A percentile compares a stretch with the other conserved stretches of the same genome.
phyloP scores from a whole-genome alignment of 2,329 filamentous ascomycete species.

The Sporothrix sp. region DNA sequence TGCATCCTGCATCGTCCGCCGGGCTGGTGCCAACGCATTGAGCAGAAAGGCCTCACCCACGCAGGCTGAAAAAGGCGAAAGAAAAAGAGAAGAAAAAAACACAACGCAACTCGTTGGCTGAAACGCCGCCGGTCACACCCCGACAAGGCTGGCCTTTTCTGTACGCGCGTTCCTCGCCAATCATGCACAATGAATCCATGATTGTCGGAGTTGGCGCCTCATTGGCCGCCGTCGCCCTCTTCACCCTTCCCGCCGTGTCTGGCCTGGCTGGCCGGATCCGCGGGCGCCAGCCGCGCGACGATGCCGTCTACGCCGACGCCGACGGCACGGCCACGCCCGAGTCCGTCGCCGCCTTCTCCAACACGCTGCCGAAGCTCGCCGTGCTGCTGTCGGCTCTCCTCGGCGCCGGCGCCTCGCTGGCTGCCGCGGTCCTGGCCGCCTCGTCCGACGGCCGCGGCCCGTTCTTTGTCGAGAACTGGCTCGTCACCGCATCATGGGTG shows the following conservation, averaged over 20 bases:
- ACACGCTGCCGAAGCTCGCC: conserved; percentile 44
- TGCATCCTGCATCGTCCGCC: background rate
- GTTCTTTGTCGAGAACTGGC: conserved; percentile 47
- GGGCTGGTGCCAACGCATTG: background rate
- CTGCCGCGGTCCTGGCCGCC: conserved; percentile 44
- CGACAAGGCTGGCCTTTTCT: background rate
- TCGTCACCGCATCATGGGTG: conserved; percentile 54
- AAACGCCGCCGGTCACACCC: background rate
- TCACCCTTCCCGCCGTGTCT: conserved; percentile 23
- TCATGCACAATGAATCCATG: conserved; percentile 23
- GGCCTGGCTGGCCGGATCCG: conserved; percentile 22
- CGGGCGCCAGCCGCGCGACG: conserved; percentile 25
- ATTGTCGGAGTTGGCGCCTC: conserved; percentile 21
- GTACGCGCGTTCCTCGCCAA: conserved; percentile 10
- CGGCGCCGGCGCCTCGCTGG: conserved; percentile 47
- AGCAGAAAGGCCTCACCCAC: background rate
- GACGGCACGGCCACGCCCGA: conserved; percentile 61
- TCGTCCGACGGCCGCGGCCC: conserved; percentile 27
- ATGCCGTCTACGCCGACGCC: conserved; percentile 50
- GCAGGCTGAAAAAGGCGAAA: too few relatives aligned
- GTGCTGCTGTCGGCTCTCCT: conserved; percentile 44
- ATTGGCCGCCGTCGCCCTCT: conserved; percentile 23
- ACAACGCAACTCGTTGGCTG: background rate
- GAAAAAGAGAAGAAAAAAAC: background rate
- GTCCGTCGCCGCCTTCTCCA: conserved; percentile 52